A percentile compares a stretch with the other conserved stretches of the same genome.
Conservation (phyloP, 2,329 filamentous ascomycete species). For the Microascus cirrosus region DNA sequence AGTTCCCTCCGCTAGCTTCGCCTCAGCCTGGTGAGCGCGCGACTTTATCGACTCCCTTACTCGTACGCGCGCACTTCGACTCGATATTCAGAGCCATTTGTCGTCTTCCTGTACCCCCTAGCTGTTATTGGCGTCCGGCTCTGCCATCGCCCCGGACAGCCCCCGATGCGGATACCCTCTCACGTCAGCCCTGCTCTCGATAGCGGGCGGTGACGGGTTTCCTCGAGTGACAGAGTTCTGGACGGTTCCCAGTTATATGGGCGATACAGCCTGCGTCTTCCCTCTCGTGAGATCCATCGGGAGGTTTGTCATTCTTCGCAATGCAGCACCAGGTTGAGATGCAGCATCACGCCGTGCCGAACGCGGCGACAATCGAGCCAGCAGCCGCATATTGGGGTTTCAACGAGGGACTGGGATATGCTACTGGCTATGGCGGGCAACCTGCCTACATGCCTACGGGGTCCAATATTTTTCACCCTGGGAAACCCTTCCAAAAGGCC, state of each 20-base stretch:
- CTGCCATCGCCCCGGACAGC: background rate
- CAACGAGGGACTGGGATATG: background rate
- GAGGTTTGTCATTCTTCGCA: slow-evolving; percentile 10
- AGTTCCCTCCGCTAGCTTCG: background rate
- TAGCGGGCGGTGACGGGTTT: slow-evolving; percentile 28
- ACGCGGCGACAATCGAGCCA: slow-evolving; percentile 18
- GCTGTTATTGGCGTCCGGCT: background rate
- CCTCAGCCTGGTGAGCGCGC: background rate
- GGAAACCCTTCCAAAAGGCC: slow-evolving; percentile 15
- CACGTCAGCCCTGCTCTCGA: slow-evolving; percentile 28
- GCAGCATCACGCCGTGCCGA: slow-evolving; percentile 38
- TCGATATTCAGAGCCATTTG: background rate
- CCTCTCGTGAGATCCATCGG: slow-evolving; percentile 4
- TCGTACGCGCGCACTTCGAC: background rate
- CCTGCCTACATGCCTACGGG: slow-evolving; percentile 7
- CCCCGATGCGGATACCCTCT: slow-evolving; percentile 26
- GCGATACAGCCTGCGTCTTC: background rate
- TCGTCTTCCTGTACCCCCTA: background rate
- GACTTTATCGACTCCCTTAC: background rate
- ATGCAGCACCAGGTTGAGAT: slow-evolving; percentile 42
- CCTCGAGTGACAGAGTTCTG: slow-evolving; percentile 13
- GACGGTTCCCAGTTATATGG: background rate
- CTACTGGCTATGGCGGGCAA: slow-evolving; percentile 4
- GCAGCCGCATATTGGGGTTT: background rate
- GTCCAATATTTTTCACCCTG: slow-evolving; percentile 6